These are phyloP conservation scores for Mortierella sp. DNA, from an alignment of 371 early-diverging fungal species.

Conservation along the genomic window DNA sequence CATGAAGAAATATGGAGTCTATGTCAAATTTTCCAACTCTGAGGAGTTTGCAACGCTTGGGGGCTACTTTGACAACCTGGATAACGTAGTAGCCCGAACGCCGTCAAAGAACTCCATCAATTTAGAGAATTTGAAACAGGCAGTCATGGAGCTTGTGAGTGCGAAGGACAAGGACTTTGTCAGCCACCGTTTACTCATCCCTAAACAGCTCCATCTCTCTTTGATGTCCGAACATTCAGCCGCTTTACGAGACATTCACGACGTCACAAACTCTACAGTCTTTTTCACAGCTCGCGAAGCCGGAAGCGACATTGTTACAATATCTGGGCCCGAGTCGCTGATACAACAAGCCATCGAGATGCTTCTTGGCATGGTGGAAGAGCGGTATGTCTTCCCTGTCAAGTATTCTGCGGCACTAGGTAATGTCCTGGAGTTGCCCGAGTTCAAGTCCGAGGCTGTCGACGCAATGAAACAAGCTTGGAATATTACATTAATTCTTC, in stretches of 20 bases:
- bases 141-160: slow-evolving; percentile 81
- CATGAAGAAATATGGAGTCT: slow-evolving; percentile 96
- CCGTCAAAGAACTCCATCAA: slow-evolving; percentile 85
- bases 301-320: slow-evolving; percentile 39
- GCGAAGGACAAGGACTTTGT: slow-evolving; percentile 69
- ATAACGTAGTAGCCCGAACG: slow-evolving; percentile 92
- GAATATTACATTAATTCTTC: slow-evolving; percentile 37
- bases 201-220: slow-evolving; percentile 62
- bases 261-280: slow-evolving; percentile 66
- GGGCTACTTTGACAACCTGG: slow-evolving; percentile 84
- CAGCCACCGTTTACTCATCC: slow-evolving; percentile 56
- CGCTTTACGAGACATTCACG: slow-evolving; percentile 59
- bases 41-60: slow-evolving; percentile 84
- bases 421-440: slow-evolving; percentile 18
- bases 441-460: slow-evolving; percentile 39
- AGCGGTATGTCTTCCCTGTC: slow-evolving; percentile 30
- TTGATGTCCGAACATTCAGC: slow-evolving; percentile 61
- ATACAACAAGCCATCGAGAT: slow-evolving; percentile 48
- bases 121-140: slow-evolving; percentile 74
- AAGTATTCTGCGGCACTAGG: slow-evolving; percentile 23
- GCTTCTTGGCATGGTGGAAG: slow-evolving; percentile 44
- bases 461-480: slow-evolving; percentile 37
- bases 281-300: slow-evolving; percentile 66
- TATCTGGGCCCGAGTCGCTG: slow-evolving; percentile 44
- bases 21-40: slow-evolving; percentile 91